Evolutionary conservation across 2,329 filamentous ascomycete species (phyloP).

Genomic region (Diatrype stigma): DNA sequence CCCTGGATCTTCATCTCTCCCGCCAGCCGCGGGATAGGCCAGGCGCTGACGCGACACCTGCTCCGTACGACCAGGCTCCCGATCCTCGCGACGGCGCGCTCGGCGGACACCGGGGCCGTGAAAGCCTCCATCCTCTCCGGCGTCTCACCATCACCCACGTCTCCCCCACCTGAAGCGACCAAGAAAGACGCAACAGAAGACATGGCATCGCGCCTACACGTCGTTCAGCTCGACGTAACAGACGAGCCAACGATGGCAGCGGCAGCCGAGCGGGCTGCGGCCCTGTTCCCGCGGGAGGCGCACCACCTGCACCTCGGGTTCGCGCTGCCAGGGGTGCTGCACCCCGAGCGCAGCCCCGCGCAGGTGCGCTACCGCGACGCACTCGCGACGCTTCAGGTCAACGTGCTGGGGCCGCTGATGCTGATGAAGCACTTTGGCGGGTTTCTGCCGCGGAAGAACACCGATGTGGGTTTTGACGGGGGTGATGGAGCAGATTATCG

Average conservation of each 20-base stretch:
- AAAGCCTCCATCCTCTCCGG: slow-evolving; percentile 31
- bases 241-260: slow-evolving; percentile 60
- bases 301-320: slow-evolving; percentile 66
- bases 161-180: slow-evolving; percentile 16
- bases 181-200: too few relatives aligned
- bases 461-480: slow-evolving; percentile 28
- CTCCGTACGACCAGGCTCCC: slow-evolving; percentile 44
- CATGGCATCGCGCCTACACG: slow-evolving; percentile 27
- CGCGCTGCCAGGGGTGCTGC: slow-evolving; percentile 66
- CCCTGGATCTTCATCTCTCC: slow-evolving; percentile 49
- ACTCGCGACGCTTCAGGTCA: slow-evolving; percentile 67
- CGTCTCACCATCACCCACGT: slow-evolving; percentile 9
- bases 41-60: slow-evolving; percentile 45
- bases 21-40: slow-evolving; percentile 44
- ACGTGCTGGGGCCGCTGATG: slow-evolving; percentile 69
- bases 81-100: slow-evolving; percentile 42
- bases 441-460: slow-evolving; percentile 61
- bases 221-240: slow-evolving; percentile 41
- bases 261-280: slow-evolving; percentile 46
- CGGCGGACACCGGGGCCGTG: slow-evolving; percentile 27
- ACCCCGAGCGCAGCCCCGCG: slow-evolving; percentile 65
- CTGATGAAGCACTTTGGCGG: slow-evolving; percentile 70
- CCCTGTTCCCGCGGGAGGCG: slow-evolving; percentile 45
- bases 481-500: too few relatives aligned
- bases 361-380: slow-evolving; percentile 60